These are phyloP conservation scores for Poa pratensis DNA, from an alignment of 176 grass and related monocot species.

Conservation along the genomic window DNA sequence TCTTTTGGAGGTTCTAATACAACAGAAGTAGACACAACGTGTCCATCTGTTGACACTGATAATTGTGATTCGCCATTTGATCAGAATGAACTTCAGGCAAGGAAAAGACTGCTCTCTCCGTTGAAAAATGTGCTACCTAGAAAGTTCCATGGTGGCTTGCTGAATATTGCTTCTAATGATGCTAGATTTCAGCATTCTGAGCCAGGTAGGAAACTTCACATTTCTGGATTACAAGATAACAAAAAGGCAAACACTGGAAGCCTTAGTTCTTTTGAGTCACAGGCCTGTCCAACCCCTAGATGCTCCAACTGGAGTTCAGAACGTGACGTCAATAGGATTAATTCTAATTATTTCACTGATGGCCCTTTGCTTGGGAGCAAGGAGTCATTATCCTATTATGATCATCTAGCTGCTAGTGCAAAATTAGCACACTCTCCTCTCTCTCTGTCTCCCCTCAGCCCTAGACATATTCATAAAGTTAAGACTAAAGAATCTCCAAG, in stretches of 20 bases:
- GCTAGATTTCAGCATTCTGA: conserved; percentile 51
- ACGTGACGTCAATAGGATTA: conserved; percentile 45
- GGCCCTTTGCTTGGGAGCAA: conserved; percentile 81
- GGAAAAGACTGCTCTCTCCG: conserved; percentile 73
- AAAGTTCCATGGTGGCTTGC: conserved; percentile 68
- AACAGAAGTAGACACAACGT: conserved; percentile 13
- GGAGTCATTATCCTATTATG: conserved; percentile 46
- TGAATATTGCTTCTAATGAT: conserved; percentile 64
- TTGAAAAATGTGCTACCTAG: conserved; percentile 65
- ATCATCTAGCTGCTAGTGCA: conserved; percentile 53
- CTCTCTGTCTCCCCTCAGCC: conserved; percentile 82
- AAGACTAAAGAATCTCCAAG: conserved; percentile 55
- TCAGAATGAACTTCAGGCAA: conserved; percentile 61
- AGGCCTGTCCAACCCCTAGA: conserved; percentile 34
- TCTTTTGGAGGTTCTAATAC: conserved; percentile 35
- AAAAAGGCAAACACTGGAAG: conserved; percentile 68
- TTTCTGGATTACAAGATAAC: conserved; percentile 52
- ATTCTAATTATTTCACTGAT: conserved; percentile 75
- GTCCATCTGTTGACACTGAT: conserved; percentile 35
- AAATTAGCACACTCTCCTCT: conserved; percentile 78
- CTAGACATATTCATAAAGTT: conserved; percentile 79
- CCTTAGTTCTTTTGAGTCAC: conserved; percentile 53
- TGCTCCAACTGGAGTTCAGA: conserved; percentile 47
- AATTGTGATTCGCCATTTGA: conserved; percentile 36
- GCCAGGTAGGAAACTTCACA: conserved; percentile 42